Percentiles rank a stretch among this genome's conserved stretches.
These are phyloP conservation scores for Fusarium sp. DNA, from an alignment of 2,329 filamentous ascomycete genomes.

Conservation along the genomic window DNA sequence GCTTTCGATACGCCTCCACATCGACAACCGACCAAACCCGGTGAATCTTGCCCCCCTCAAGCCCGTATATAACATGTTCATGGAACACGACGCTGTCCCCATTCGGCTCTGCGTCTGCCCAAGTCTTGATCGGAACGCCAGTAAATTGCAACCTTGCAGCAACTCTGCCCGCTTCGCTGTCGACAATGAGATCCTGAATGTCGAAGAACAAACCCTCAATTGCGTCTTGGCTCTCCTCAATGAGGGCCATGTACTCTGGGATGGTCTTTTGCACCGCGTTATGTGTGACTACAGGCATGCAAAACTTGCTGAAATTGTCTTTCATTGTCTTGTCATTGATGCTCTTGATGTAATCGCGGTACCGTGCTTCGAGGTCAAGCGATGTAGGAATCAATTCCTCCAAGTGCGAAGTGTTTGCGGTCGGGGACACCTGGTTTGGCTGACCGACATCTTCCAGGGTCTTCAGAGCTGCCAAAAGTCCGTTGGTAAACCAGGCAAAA, in stretches of 20 bases:
- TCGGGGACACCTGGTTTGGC: too few species aligned
- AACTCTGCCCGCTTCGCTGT: not conserved
- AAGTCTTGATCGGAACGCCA: not conserved
- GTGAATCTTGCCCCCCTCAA: slow-evolving; percentile 1
- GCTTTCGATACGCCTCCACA: slow-evolving; percentile 6
- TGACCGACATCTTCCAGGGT: too few species aligned
- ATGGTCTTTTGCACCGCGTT: not conserved
- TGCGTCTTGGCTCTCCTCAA: slow-evolving; percentile 9
- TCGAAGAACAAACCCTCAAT: slow-evolving; percentile 7
- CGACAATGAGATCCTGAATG: slow-evolving; percentile 6
- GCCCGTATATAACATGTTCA: slow-evolving; percentile 35
- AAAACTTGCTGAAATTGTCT: not conserved
- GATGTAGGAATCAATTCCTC: not conserved
- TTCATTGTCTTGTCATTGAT: slow-evolving; percentile 27
- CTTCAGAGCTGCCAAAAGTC: too few species aligned
- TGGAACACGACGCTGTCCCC: slow-evolving; percentile 19
- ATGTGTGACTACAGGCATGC: not conserved
- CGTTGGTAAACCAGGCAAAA: too few species aligned
- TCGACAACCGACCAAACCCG: slow-evolving; percentile 34
- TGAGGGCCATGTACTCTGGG: slow-evolving; percentile 13
- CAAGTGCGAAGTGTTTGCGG: not conserved
- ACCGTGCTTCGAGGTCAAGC: not conserved
- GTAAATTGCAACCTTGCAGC: slow-evolving; percentile 25
- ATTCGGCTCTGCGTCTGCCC: slow-evolving; percentile 1
- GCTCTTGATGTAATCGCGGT: slow-evolving; percentile 11